Evolutionary conservation across 2,329 filamentous ascomycete species (phyloP).

Genomic region (Mycosphaerelloides madeirae): DNA sequence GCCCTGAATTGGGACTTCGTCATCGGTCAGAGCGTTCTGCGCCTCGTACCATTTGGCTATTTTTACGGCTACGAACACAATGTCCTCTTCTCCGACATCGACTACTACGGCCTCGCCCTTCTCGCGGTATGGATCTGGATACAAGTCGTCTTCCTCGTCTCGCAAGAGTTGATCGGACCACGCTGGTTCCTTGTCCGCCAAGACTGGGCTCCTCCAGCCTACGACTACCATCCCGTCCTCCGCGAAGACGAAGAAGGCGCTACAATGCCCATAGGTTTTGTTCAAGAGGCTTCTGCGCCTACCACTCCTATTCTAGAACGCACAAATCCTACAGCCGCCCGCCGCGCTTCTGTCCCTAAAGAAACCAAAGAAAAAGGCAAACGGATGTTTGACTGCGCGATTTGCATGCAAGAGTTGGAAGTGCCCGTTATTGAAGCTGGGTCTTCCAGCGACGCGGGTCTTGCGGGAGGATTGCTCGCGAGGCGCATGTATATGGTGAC

Average conservation of each 20-base stretch:
- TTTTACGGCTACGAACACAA: conserved; percentile 77
- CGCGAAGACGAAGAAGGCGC: conserved; percentile 78
- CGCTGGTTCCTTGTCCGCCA: conserved; percentile 73
- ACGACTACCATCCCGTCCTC: conserved; percentile 91
- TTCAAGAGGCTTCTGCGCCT: conserved; percentile 27
- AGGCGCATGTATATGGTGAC: conserved; percentile 93
- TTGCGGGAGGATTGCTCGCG: conserved; percentile 61
- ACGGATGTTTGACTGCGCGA: conserved; percentile 79
- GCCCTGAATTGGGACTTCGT: conserved; percentile 91
- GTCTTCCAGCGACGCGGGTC: conserved; percentile 38
- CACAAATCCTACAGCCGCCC: conserved; percentile 17
- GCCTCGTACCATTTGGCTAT: conserved; percentile 76
- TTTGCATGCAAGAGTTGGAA: conserved; percentile 87
- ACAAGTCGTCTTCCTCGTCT: conserved; percentile 72
- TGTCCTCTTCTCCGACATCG: conserved; percentile 70
- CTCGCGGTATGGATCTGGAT: conserved; percentile 79
- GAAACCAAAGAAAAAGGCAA: conserved; percentile 50
- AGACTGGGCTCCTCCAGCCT: conserved; percentile 64
- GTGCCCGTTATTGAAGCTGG: conserved; percentile 69
- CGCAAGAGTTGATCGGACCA: conserved; percentile 80
- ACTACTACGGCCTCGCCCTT: conserved; percentile 59
- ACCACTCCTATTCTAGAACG: conserved; percentile 24
- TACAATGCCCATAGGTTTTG: conserved; percentile 67
- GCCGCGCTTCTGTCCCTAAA: conserved; percentile 18
- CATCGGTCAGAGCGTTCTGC: conserved; percentile 72